Evolutionary conservation across 1,139 yeast genomes (phyloP), one percentile per base, ranked within the genome.

Genomic region (Lodderomyces orthopsilosis): DNA sequence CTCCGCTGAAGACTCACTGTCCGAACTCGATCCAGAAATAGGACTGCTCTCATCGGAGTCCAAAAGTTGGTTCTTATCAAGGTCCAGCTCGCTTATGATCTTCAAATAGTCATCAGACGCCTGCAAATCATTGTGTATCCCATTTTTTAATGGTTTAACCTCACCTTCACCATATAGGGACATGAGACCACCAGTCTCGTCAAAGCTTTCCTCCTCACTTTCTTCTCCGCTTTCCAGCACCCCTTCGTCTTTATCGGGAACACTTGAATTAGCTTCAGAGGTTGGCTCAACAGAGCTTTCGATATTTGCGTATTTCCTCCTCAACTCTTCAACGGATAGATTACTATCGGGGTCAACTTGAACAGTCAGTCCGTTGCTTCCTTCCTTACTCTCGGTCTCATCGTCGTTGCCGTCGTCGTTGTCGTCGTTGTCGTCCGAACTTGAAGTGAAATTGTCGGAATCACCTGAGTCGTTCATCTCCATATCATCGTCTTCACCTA

Each of bases 241-340:
- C 17, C 10, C 24, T 14, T 26, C 39, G 12, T 59, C 51, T 27
- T 58, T 59, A 19, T 56, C 54, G 3, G 9, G 6, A 8, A 17
- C 19, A 30, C 8, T 15, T 30, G 34, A 8, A 8, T 2, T 30
- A 30, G 12, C 34, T 3, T 30, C 34, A 17, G 34, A 15, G 12
- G n/a, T 51, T 56, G 9, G 45, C 50, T 19, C 37, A 34, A 22
- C 40, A 3, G 65, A 54, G 10, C 49, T 53, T 27, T 74, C 74
- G 41, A 83, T 51, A 23, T 70, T 63, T 23, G 84, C 77, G 59
- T 88, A 88, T 57, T 88, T 88, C 38, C 69, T 70, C 32, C 72
- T 70, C 44, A 88, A 68, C 54, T 87, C 81, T 21, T 85, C 91
- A 2, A 85, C 75, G 0, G 89, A 70, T 34, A 88, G 65, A 27